Conservation (phyloP, 352 stramenopile species). For the Globisporangium cederbergense region DNA sequence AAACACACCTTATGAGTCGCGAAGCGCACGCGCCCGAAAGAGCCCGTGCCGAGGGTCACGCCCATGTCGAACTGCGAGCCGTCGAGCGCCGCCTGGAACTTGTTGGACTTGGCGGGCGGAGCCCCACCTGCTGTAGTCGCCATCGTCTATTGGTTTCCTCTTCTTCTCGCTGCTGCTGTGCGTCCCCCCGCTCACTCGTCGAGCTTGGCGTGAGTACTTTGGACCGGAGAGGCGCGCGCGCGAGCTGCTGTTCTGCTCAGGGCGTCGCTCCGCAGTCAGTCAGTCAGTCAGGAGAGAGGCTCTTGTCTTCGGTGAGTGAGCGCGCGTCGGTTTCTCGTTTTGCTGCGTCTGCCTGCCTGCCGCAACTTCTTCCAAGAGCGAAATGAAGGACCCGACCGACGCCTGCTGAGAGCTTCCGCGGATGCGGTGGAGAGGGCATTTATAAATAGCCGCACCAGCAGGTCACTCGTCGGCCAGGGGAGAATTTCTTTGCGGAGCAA, state of each 20-base stretch:
- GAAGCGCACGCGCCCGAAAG: conserved; percentile 96
- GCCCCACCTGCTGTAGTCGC: conserved; percentile 12
- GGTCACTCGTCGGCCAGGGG: neutral
- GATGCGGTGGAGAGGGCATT: no score
- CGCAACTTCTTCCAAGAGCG: conserved; percentile 7
- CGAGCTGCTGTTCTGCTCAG: neutral
- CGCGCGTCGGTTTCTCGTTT: conserved; percentile 9
- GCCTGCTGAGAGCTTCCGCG: no score
- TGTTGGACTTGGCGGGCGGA: conserved; percentile 35
- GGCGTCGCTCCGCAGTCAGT: neutral
- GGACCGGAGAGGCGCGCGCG: conserved; percentile 1
- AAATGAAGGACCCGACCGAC: conserved; percentile 9
- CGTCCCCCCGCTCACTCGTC: neutral
- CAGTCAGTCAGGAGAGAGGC: neutral
- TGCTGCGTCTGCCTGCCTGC: neutral
- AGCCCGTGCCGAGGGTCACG: conserved; percentile 95
- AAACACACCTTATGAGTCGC: conserved; percentile 89
- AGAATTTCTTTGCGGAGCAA: neutral
- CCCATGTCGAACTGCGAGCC: conserved; percentile 93
- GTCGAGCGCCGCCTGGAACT: conserved; percentile 63
- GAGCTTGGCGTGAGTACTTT: neutral
- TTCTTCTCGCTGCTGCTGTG: neutral
- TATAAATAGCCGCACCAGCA: conserved; percentile 4
- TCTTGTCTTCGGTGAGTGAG: neutral
- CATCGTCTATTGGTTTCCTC: neutral